Percentiles rank a stretch among this genome's conserved stretches.
Conservation (phyloP, 495 filamentous ascomycete species). For the Podospora pseudopauciseta region DNA sequence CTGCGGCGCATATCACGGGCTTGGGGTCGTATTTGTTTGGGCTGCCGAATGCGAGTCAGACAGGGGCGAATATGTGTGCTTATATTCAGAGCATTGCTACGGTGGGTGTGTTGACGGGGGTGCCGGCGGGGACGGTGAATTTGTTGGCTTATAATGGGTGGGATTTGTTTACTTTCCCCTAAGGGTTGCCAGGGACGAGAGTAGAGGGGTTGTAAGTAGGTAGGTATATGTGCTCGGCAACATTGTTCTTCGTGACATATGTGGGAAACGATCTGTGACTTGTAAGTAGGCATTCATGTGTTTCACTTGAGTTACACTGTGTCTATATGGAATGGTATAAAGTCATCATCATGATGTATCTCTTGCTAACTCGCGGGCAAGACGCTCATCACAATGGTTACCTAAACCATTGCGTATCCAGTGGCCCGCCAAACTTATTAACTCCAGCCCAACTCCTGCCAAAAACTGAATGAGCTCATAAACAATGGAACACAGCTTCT, state of each 20-base stretch:
- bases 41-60: slow-evolving; percentile 6
- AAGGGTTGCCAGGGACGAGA: neutral
- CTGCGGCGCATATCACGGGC: slow-evolving; percentile 47
- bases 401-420: too few relatives aligned
- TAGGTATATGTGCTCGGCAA: neutral
- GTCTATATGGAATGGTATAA: neutral
- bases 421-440: too few relatives aligned
- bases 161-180: slow-evolving; percentile 3
- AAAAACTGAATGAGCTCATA: too few relatives aligned
- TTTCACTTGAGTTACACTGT: neutral
- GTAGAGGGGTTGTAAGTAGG: neutral
- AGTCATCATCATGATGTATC: too few relatives aligned
- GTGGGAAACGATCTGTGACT: neutral
- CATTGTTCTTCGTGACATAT: neutral
- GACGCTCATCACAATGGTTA: too few relatives aligned
- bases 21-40: slow-evolving; percentile 38
- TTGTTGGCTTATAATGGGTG: slow-evolving; percentile 13
- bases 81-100: slow-evolving; percentile 13
- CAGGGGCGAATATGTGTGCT: neutral
- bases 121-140: slow-evolving; percentile 6
- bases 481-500: too few relatives aligned
- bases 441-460: too few relatives aligned
- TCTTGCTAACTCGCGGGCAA: too few relatives aligned
- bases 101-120: neutral
- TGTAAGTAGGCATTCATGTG: too few relatives aligned